Conservation (phyloP, 352 stramenopile species). For the Pythium periplocum region DNA sequence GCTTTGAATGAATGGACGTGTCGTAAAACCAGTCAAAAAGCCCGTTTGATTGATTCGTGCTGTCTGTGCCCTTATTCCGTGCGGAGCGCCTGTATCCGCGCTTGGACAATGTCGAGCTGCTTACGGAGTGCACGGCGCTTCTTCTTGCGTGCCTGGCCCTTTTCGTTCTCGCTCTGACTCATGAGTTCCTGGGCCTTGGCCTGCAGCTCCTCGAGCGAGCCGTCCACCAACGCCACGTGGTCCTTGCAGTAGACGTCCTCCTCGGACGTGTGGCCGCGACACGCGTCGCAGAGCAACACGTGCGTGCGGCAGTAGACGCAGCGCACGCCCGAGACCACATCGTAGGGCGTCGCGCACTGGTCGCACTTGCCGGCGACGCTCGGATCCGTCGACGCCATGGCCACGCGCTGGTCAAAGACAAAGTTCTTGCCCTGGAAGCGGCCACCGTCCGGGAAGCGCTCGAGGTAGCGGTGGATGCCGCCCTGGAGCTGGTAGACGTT, state of each 20-base stretch:
- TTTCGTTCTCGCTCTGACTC: constrained; percentile 21
- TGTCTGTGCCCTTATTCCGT: no score
- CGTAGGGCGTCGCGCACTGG: constrained; percentile 48
- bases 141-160: constrained; percentile 52
- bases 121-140: constrained; percentile 74
- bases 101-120: constrained; percentile 65
- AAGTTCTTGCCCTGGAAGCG: constrained; percentile 84
- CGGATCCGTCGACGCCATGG: constrained; percentile 47
- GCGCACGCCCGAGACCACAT: constrained; percentile 53
- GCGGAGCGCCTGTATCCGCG: constrained; percentile 30
- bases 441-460: constrained; percentile 65
- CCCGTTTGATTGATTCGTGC: no score
- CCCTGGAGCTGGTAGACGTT: constrained; percentile 78
- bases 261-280: constrained; percentile 25
- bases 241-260: constrained; percentile 46
- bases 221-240: constrained; percentile 46
- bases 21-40: no score
- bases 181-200: constrained; percentile 26
- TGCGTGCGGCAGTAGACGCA: constrained; percentile 80
- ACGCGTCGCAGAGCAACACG: constrained; percentile 64
- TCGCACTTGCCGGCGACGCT: constrained; percentile 62
- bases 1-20: no score
- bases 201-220: constrained; percentile 33
- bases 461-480: constrained; percentile 82
- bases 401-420: constrained; percentile 80